phyloP scores from a whole-genome alignment of 2,329 filamentous ascomycete genomes.

The Nemania sp. region DNA sequence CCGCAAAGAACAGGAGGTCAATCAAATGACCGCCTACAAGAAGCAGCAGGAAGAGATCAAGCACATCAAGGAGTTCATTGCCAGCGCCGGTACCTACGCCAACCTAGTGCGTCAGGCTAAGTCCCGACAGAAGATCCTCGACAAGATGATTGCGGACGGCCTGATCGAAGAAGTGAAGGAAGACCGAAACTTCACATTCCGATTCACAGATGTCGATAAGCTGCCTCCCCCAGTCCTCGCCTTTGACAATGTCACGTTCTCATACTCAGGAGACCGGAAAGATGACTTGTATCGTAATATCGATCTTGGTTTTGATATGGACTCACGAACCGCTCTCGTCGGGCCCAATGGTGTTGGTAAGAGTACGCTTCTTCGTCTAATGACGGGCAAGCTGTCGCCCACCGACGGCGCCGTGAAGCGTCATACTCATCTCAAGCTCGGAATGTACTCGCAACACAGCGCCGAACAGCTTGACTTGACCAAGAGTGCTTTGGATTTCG shows the following conservation, averaged over 20 bases:
- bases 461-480: conserved; percentile 97
- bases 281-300: conserved; percentile 97
- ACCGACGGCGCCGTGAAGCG: conserved; percentile 80
- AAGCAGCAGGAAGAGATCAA: conserved; percentile 99
- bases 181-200: conserved; percentile 94
- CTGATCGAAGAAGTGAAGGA: conserved; percentile 89
- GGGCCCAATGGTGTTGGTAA: conserved; percentile 99
- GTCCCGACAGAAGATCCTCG: conserved; percentile 98
- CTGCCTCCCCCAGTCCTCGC: conserved; percentile 96
- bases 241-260: conserved; percentile 97
- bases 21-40: conserved; percentile 98
- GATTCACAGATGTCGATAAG: conserved; percentile 98
- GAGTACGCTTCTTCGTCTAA: conserved; percentile 91
- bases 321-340: conserved; percentile 94
- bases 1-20: conserved; percentile 87
- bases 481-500: conserved; percentile 96
- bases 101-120: conserved; percentile 99
- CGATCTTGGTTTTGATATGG: conserved; percentile 99
- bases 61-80: conserved; percentile 99
- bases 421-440: conserved; percentile 98
- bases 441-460: conserved; percentile 97
- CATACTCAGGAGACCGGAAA: conserved; percentile 85
- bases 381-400: conserved; percentile 92
- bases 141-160: conserved; percentile 99
- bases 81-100: conserved; percentile 98